Evolutionary conservation across 1,284 basidiomycete genomes (phyloP), one percentile per base, ranked within the genome.

Genomic region (Cutaneotrichosporon dermatis): DNA sequence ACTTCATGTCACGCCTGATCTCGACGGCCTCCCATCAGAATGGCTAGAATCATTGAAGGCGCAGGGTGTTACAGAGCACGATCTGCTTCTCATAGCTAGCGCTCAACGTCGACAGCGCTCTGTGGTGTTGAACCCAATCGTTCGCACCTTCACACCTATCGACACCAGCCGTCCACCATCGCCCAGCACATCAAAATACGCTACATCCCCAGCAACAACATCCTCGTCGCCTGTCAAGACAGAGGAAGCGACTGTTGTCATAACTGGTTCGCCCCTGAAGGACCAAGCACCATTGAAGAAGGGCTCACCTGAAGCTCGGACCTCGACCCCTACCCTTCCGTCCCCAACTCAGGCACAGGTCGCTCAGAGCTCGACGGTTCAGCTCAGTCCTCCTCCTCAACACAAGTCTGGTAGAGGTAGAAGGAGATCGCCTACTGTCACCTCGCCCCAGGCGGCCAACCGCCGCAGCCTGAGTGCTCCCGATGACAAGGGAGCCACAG

Each of bases 1-100:
- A 39, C 62, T 77, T 4, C 76, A 77, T 48, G 71, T 77, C n/a
- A 66, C 69, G 0, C 68, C 70, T 2, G 69, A 71, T 16, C 60
- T 77, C 5, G 67, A 66, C 9, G 70, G 67, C 36, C 55, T 77
- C 1, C 73, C 76, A 1, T 48, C 66, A 5, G 62, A 66, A 40
- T 77, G 76, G 76, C 51, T 75, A 1, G 51, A 63, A 4, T 48
- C 61, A 6, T 66, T 77, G 34, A 67, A 65, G 48, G 60, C 63
- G 0, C 71, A 76, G 54, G 76, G 76, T 8, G 51, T 77, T 25
- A 67, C 70, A 1, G 71, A 77, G 12, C 49, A 61, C 8, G 74
- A 77, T 48, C 58, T 77, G 35, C 49, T 72, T 1, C 54, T 75
- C 13, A 73, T 77, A 49, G 55, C 66, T 1, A 64, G 69, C 1